Evolutionary conservation across 2,329 filamentous ascomycete genomes (phyloP).

Genomic region (Neoarthrinium moseri): DNA sequence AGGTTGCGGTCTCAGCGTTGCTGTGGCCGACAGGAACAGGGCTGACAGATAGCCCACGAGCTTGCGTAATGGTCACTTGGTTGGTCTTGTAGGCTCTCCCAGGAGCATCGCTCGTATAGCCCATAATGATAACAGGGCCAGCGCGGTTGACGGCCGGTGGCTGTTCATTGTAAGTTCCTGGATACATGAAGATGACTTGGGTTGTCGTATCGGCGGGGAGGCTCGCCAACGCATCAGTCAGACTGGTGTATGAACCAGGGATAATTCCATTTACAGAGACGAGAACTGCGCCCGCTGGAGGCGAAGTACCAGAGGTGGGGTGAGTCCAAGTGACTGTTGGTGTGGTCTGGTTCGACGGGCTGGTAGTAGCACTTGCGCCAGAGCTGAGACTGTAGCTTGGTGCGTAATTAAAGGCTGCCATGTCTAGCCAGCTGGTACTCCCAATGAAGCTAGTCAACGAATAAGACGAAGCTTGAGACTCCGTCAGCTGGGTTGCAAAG

Average conservation of each 20-base stretch:
- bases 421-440: conserved; percentile 39
- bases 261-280: conserved; percentile 32
- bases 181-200: conserved; percentile 62
- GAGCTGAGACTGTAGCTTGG: conserved; percentile 30
- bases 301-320: conserved; percentile 38
- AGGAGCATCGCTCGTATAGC: conserved; percentile 54
- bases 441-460: conserved; percentile 35
- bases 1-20: conserved; percentile 52
- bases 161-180: conserved; percentile 61
- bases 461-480: conserved; percentile 31
- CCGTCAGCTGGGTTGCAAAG: conserved; percentile 35
- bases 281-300: conserved; percentile 38
- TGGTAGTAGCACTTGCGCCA: conserved; percentile 16
- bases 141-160: conserved; percentile 49
- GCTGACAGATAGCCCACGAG: conserved; percentile 8
- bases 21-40: conserved; percentile 36
- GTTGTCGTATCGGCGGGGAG: conserved; percentile 17
- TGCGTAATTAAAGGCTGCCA: conserved; percentile 34
- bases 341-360: conserved; percentile 23
- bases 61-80: conserved; percentile 48
- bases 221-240: conserved; percentile 28
- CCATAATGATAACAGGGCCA: conserved; percentile 54
- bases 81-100: conserved; percentile 48
- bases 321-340: conserved; percentile 23
- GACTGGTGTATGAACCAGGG: conserved; percentile 24